Conservation (phyloP, 768 basidiomycete species). For the Lactifluus pinguis region DNA sequence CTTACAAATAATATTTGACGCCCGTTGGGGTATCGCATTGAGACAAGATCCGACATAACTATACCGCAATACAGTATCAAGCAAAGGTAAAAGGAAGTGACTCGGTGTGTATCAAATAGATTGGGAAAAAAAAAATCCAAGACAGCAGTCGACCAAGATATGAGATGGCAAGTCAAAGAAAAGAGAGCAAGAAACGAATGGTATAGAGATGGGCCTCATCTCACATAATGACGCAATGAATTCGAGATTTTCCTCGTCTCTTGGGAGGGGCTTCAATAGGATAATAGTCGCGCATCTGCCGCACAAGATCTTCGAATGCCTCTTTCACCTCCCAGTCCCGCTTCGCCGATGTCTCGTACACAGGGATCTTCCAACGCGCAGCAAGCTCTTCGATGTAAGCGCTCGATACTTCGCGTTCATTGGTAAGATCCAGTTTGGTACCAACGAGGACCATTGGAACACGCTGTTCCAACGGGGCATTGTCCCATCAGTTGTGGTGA, state of each 20-base stretch:
- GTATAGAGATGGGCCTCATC: background rate
- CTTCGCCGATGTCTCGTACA: slow-evolving; percentile 87
- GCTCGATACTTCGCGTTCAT: slow-evolving; percentile 70
- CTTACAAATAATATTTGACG: slow-evolving; percentile 1
- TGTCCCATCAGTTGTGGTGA: background rate
- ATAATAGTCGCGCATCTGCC: slow-evolving; percentile 63
- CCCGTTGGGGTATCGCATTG: background rate
- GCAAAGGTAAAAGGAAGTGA: background rate
- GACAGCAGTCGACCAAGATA: background rate
- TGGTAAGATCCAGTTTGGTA: slow-evolving; percentile 73
- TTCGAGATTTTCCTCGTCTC: slow-evolving; percentile 28
- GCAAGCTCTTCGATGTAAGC: slow-evolving; percentile 56
- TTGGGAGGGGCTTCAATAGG: slow-evolving; percentile 34
- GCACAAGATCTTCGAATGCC: slow-evolving; percentile 68
- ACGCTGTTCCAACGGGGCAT: slow-evolving; percentile 28
- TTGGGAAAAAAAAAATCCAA: background rate
- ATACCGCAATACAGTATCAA: slow-evolving; percentile 6
- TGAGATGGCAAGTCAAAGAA: background rate
- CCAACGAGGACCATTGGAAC: slow-evolving; percentile 82
- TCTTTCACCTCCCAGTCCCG: slow-evolving; percentile 71
- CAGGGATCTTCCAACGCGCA: slow-evolving; percentile 58
- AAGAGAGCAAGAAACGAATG: slow-evolving; percentile 1
- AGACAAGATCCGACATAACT: background rate
- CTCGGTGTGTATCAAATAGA: slow-evolving; percentile 1
- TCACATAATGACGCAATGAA: slow-evolving; percentile 34